Conservation (phyloP, 495 filamentous ascomycete genomes). For the Aspergillus nanangensis region DNA sequence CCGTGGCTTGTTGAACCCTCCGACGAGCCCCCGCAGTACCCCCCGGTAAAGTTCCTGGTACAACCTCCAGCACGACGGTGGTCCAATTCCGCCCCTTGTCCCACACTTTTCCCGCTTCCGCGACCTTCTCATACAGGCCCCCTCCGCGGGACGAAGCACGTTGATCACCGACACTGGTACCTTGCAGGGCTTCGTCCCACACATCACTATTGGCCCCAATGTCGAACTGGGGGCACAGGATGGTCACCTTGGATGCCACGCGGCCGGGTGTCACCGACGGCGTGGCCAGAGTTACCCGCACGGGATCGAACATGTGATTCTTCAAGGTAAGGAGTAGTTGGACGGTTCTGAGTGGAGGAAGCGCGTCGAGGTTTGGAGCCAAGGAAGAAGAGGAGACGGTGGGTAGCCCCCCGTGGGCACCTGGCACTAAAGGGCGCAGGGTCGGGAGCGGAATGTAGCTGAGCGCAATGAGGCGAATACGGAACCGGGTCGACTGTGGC, state of each 20-base stretch:
- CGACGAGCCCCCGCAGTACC: neutral
- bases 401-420: no score
- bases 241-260: slow-evolving; percentile 75
- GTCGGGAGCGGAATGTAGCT: slow-evolving; percentile 81
- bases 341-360: slow-evolving; percentile 63
- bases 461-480: slow-evolving; percentile 82
- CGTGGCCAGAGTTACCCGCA: slow-evolving; percentile 83
- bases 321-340: slow-evolving; percentile 85
- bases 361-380: slow-evolving; percentile 38
- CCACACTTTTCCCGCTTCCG: slow-evolving; percentile 93
- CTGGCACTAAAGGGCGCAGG: slow-evolving; percentile 58
- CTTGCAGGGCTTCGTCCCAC: slow-evolving; percentile 83
- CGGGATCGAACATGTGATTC: slow-evolving; percentile 89
- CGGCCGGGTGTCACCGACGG: slow-evolving; percentile 74
- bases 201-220: slow-evolving; percentile 93
- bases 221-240: slow-evolving; percentile 91
- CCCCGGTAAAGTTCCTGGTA: slow-evolving; percentile 56
- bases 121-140: slow-evolving; percentile 50
- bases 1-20: no score
- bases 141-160: slow-evolving; percentile 9
- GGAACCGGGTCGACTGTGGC: slow-evolving; percentile 76
- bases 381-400: slow-evolving; percentile 17
- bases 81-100: slow-evolving; percentile 94
- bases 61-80: slow-evolving; percentile 83
- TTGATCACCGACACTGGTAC: slow-evolving; percentile 18